Percentiles rank a stretch among this genome's conserved stretches.
phyloP scores from a whole-genome alignment of 202 grass and related monocot genomes.

The Eragrostis tef region DNA sequence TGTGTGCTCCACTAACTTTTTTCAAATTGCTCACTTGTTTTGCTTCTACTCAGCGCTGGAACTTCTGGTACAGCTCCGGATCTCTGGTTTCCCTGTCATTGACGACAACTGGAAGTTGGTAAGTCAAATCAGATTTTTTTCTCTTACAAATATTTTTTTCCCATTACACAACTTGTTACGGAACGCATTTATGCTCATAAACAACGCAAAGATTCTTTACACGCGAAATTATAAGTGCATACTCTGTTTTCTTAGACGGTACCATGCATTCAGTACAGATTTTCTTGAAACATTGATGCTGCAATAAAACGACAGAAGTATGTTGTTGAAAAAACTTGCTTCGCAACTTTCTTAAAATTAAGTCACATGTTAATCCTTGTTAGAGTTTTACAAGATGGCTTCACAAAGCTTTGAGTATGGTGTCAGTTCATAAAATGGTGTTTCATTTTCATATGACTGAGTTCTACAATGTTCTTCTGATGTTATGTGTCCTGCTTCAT shows the following conservation, averaged over 20 bases:
- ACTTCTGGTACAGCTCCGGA: constrained; percentile 69
- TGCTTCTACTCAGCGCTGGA: constrained; percentile 60
- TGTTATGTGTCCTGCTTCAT: background rate
- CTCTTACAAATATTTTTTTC: background rate
- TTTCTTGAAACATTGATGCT: background rate
- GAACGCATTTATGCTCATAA: constrained; percentile 11
- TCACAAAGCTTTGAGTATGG: background rate
- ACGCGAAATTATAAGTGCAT: background rate
- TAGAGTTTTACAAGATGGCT: background rate
- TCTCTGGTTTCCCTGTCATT: constrained; percentile 88
- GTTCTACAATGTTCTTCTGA: background rate
- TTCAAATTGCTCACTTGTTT: constrained; percentile 33
- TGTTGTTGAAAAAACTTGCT: constrained; percentile 7
- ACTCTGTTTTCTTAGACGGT: background rate
- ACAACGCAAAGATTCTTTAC: background rate
- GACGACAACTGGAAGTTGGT: constrained; percentile 85
- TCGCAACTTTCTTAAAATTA: background rate
- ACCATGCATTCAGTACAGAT: background rate
- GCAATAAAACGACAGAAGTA: background rate
- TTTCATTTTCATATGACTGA: background rate
- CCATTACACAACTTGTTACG: background rate
- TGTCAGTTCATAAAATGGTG: constrained; percentile 4
- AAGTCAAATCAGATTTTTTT: constrained; percentile 27
- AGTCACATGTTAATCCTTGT: background rate
- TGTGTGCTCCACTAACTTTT: background rate